Conservation (phyloP, 2,329 filamentous ascomycete species). For the Corinectria fuckeliana region DNA sequence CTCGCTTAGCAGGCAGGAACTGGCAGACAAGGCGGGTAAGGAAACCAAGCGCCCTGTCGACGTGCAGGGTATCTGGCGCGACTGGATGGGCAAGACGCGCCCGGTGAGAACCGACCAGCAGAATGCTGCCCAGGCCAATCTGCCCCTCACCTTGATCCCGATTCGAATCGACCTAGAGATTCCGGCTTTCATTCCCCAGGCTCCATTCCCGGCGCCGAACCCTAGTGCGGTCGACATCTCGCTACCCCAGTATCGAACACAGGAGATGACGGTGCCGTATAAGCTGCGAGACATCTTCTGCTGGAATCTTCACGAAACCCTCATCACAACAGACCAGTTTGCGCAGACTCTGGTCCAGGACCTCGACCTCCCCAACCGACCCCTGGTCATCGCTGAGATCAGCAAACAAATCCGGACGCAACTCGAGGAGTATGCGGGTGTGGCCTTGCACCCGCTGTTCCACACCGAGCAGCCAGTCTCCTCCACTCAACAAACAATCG, state of each 20-base stretch:
- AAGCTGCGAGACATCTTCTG: conserved; percentile 93
- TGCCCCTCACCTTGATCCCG: conserved; percentile 90
- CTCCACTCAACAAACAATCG: conserved; percentile 28
- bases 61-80: conserved; percentile 88
- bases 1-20: conserved; percentile 64
- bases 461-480: conserved; percentile 60
- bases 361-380: conserved; percentile 83
- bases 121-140: conserved; percentile 69
- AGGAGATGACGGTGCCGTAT: conserved; percentile 82
- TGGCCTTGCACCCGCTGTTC: conserved; percentile 91
- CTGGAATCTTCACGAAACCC: conserved; percentile 95
- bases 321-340: conserved; percentile 95
- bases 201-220: conserved; percentile 68
- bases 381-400: conserved; percentile 76
- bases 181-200: conserved; percentile 72
- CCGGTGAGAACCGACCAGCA: conserved; percentile 63
- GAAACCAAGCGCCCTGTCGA: conserved; percentile 80
- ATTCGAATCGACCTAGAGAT: conserved; percentile 97
- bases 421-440: conserved; percentile 93
- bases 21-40: conserved; percentile 81
- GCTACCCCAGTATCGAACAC: conserved; percentile 78
- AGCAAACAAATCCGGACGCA: conserved; percentile 95
- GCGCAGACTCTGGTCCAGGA: conserved; percentile 91
- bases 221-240: conserved; percentile 72
- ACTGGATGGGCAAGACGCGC: conserved; percentile 86